Percentiles rank a stretch among this genome's conserved stretches.
These are phyloP conservation scores for Cytospora piceicola DNA, from an alignment of 2,329 filamentous ascomycete genomes.

Conservation along the genomic window DNA sequence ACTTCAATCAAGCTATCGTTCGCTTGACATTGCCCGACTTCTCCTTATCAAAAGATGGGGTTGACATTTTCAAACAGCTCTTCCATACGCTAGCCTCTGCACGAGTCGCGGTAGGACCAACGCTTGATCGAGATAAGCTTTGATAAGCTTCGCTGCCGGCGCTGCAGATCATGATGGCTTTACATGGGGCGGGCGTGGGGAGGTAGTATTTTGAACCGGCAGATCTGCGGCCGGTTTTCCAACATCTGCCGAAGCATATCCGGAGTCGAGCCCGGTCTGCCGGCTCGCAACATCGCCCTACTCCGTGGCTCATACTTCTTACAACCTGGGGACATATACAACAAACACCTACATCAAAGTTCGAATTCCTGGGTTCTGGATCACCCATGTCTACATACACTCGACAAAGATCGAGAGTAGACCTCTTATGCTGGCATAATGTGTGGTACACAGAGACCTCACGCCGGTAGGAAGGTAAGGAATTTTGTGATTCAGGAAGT, in stretches of 20 bases:
- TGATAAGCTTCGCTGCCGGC: slow-evolving; percentile 11
- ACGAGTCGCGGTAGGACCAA: slow-evolving; percentile 1
- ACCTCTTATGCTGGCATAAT: no score
- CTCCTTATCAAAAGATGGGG: slow-evolving; percentile 14
- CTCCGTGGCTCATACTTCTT: background rate
- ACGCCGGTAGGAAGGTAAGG: background rate
- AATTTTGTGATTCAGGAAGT: background rate
- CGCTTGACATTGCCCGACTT: background rate
- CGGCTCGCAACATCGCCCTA: background rate
- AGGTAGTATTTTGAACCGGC: background rate
- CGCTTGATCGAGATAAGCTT: slow-evolving; percentile 15
- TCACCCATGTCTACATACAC: no score
- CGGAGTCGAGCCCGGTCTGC: background rate
- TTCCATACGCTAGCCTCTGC: background rate
- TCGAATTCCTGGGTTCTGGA: no score
- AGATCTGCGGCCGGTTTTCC: background rate
- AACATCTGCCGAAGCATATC: background rate
- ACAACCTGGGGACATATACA: no score
- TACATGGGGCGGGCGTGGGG: background rate
- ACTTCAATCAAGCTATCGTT: background rate
- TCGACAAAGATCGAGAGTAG: no score
- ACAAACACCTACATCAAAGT: no score
- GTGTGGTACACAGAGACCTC: no score
- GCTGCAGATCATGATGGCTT: slow-evolving; percentile 14
- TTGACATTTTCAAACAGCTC: slow-evolving; percentile 4